Conservation (phyloP, 2,329 filamentous ascomycete species). For the Microdochium paspali region DNA sequence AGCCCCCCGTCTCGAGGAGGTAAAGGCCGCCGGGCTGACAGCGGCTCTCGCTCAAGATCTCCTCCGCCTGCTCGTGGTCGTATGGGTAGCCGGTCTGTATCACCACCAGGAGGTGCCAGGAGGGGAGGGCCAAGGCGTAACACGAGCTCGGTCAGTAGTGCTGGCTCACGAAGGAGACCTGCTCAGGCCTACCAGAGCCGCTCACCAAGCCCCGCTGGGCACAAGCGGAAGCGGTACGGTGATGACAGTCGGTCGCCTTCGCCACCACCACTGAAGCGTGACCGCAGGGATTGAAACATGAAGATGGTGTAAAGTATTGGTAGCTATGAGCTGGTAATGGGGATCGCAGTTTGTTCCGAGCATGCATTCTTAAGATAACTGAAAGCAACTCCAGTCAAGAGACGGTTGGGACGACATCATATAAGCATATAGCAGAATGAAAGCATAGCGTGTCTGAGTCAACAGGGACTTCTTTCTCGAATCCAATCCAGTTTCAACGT, state of each 20-base stretch:
- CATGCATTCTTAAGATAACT: no score
- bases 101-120: slow-evolving; percentile 6
- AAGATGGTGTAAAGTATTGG: background rate
- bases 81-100: slow-evolving; percentile 6
- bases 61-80: slow-evolving; percentile 7
- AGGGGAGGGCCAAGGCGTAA: slow-evolving; percentile 2
- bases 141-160: slow-evolving; percentile 10
- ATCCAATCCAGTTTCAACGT: background rate
- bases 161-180: slow-evolving; percentile 10
- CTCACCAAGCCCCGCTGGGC: slow-evolving; percentile 7
- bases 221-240: slow-evolving; percentile 1
- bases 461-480: background rate
- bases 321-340: no score
- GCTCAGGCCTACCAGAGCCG: slow-evolving; percentile 7
- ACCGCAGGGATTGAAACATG: background rate
- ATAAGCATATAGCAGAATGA: no score
- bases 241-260: slow-evolving; percentile 1
- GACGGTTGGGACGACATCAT: no score
- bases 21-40: slow-evolving; percentile 7
- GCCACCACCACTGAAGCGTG: slow-evolving; percentile 1
- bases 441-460: background rate
- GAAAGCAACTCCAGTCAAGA: no score
- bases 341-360: no score
- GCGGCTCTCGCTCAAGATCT: slow-evolving; percentile 8
- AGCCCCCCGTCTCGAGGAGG: slow-evolving; percentile 4